These are phyloP conservation scores for Umbelopsis sp. DNA, from an alignment of 192 early-diverging fungal genomes.

Conservation along the genomic window DNA sequence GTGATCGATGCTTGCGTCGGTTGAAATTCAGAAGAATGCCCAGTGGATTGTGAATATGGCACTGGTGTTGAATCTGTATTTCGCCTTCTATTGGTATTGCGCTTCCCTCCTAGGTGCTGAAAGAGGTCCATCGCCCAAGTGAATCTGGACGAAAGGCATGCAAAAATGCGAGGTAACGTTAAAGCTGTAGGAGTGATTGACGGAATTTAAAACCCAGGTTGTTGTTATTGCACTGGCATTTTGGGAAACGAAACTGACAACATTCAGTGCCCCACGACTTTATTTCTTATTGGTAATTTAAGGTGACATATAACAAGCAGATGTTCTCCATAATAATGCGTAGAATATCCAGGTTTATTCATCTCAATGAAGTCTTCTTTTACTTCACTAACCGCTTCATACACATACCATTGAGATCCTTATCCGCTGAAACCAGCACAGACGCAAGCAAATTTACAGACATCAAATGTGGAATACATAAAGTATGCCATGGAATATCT, in stretches of 20 bases:
- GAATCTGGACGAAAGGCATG: conserved; percentile 1
- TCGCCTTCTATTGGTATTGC: conserved; percentile 1
- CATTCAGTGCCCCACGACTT: not conserved
- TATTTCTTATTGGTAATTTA: not conserved
- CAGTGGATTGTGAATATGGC: not conserved
- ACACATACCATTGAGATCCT: too few relatives aligned
- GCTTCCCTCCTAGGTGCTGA: conserved; percentile 17
- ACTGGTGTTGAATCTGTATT: not conserved
- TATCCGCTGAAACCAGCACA: too few relatives aligned
- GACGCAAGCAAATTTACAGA: too few relatives aligned
- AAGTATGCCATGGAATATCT: too few relatives aligned
- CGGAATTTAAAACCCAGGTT: not conserved
- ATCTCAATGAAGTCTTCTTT: too few relatives aligned
- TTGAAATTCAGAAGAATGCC: not conserved
- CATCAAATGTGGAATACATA: too few relatives aligned
- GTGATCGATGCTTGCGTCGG: not conserved
- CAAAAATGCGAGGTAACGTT: not conserved
- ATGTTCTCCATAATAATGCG: too few relatives aligned
- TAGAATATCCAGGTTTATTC: too few relatives aligned
- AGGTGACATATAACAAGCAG: too few relatives aligned
- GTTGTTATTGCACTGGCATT: not conserved
- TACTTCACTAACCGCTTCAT: too few relatives aligned
- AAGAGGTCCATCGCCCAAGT: conserved; percentile 11
- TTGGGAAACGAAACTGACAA: not conserved
- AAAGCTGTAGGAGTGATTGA: not conserved